A percentile compares a stretch with the other conserved stretches of the same genome.
Conservation (phyloP, 1,139 yeast species). For the Wickerhamomyces sp. region DNA sequence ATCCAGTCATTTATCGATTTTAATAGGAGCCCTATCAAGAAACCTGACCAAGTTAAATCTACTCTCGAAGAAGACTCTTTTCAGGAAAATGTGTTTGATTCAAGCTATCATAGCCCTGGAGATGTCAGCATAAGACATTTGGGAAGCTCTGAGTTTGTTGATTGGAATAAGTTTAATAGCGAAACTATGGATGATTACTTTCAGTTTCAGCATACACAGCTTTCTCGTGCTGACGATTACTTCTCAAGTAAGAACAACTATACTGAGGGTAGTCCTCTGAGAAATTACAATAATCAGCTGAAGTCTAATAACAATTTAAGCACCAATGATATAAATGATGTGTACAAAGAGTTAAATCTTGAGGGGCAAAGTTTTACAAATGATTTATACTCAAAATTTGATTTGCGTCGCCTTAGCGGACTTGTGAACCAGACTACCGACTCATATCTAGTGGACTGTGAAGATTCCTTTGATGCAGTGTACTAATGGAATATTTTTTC, state of each 20-base stretch:
- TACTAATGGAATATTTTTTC: not conserved
- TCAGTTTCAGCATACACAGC: not conserved
- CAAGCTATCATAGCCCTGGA: not conserved
- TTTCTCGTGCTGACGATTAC: not conserved
- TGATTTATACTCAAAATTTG: constrained; percentile 15
- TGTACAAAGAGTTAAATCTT: not conserved
- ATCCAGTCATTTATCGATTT: not conserved
- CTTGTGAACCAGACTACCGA: not conserved
- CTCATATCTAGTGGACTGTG: constrained; percentile 5
- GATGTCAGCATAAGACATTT: not conserved
- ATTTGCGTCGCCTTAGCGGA: constrained; percentile 8
- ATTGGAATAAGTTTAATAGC: constrained; percentile 5
- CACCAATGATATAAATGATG: not conserved
- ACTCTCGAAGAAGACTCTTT: not conserved
- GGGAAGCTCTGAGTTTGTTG: constrained; percentile 3
- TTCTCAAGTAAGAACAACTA: not conserved
- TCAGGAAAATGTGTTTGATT: not conserved
- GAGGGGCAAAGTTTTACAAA: constrained; percentile 7
- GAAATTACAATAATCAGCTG: constrained; percentile 4
- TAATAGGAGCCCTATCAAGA: not conserved
- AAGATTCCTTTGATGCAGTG: constrained; percentile 6
- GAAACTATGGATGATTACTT: not conserved
- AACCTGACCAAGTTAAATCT: not conserved
- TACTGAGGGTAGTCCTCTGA: constrained; percentile 5
- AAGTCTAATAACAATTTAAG: too few relatives aligned